phyloP scores from a whole-genome alignment of 2,329 filamentous ascomycete genomes.

The Aspergillus felis region DNA sequence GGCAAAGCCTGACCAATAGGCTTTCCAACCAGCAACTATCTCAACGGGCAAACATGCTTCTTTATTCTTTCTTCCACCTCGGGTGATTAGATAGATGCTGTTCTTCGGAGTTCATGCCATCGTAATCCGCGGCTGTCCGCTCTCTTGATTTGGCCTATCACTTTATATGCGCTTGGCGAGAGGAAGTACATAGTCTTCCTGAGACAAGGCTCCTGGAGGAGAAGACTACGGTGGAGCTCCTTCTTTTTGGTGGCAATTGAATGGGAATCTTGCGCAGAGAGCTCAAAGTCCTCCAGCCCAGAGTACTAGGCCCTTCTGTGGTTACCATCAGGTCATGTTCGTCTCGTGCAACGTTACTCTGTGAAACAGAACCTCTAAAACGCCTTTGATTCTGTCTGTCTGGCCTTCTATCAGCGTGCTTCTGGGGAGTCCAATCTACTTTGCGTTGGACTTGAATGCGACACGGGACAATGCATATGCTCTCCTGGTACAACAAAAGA shows the following conservation, averaged over 20 bases:
- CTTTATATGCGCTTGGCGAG: neutral
- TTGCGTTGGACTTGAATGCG: slow-evolving; percentile 20
- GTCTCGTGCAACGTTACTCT: slow-evolving; percentile 37
- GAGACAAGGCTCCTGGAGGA: slow-evolving; percentile 4
- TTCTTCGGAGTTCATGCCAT: slow-evolving; percentile 25
- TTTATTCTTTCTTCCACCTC: slow-evolving; percentile 14
- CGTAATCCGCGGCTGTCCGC: slow-evolving; percentile 26
- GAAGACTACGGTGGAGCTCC: slow-evolving; percentile 5
- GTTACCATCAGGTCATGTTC: slow-evolving; percentile 26
- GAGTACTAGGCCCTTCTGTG: slow-evolving; percentile 21
- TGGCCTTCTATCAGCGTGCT: slow-evolving; percentile 17
- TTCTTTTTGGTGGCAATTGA: slow-evolving; percentile 13
- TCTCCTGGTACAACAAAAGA: slow-evolving; percentile 23
- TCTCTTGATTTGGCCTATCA: slow-evolving; percentile 5
- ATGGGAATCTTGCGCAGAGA: slow-evolving; percentile 17
- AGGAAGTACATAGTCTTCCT: slow-evolving; percentile 3
- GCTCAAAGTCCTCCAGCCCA: slow-evolving; percentile 16
- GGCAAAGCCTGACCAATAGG: slow-evolving; percentile 24
- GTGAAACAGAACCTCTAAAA: slow-evolving; percentile 34
- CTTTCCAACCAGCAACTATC: slow-evolving; percentile 9
- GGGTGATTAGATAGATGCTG: slow-evolving; percentile 15
- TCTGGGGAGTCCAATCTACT: slow-evolving; percentile 13
- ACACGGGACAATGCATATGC: slow-evolving; percentile 32
- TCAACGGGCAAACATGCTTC: slow-evolving; percentile 28
- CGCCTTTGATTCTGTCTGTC: slow-evolving; percentile 21